phyloP scores from a whole-genome alignment of 1,139 yeast species.

The Yamadazyma epiphylla region DNA sequence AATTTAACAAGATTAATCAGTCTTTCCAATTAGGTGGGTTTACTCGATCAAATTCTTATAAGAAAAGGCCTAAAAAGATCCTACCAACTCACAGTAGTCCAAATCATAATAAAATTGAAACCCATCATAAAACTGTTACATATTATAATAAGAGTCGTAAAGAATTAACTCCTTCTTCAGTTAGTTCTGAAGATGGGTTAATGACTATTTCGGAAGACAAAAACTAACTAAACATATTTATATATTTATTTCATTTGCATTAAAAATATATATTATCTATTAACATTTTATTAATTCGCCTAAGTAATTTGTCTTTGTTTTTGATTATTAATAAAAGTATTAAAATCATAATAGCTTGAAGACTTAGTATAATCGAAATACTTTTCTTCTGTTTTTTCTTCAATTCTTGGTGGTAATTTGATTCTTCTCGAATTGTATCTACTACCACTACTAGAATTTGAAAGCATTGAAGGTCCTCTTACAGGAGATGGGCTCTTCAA shows the following conservation, averaged over 20 bases:
- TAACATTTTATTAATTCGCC: constrained; percentile 1
- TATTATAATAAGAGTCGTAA: constrained; percentile 26
- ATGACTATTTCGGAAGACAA: constrained; percentile 10
- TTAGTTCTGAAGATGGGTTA: constrained; percentile 4
- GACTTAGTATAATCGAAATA: constrained; percentile 28
- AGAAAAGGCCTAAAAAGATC: constrained; percentile 32
- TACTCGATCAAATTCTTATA: constrained; percentile 33
- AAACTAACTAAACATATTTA: not conserved
- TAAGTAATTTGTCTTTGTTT: constrained; percentile 4
- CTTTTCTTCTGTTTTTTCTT: constrained; percentile 8
- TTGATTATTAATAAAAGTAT: constrained; percentile 33
- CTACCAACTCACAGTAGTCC: constrained; percentile 7
- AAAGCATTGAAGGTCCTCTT: constrained; percentile 6
- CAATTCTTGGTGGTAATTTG: constrained; percentile 10
- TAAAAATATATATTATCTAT: not conserved
- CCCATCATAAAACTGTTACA: constrained; percentile 54
- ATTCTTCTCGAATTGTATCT: constrained; percentile 19
- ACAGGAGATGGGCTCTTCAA: constrained; percentile 6
- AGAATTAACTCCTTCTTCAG: not conserved
- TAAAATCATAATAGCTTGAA: constrained; percentile 28
- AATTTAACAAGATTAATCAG: constrained; percentile 11
- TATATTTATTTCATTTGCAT: not conserved
- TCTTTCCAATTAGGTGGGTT: constrained; percentile 12
- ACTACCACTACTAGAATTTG: constrained; percentile 12
- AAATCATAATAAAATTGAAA: constrained; percentile 42